Evolutionary conservation across 495 filamentous ascomycete species (phyloP).

Genomic region (Talaromyces liani): DNA sequence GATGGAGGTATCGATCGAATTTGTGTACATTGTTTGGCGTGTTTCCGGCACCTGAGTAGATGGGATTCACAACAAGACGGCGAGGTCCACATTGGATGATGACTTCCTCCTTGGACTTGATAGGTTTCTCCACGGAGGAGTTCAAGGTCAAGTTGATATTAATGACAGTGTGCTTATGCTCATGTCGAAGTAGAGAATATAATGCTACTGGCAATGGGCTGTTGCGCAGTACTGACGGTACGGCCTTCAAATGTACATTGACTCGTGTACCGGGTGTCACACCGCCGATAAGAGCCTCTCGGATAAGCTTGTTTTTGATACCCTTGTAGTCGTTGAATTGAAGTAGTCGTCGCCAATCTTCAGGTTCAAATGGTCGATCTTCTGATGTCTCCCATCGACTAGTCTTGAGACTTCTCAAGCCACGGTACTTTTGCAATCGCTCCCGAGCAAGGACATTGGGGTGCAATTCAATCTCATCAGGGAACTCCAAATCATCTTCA

Average conservation of each 20-base stretch:
- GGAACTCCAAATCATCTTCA: slow-evolving; percentile 87
- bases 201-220: slow-evolving; percentile 56
- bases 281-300: slow-evolving; percentile 79
- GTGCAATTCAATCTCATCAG: slow-evolving; percentile 91
- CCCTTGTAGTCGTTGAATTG: slow-evolving; percentile 78
- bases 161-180: slow-evolving; percentile 83
- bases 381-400: slow-evolving; percentile 84
- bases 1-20: slow-evolving; percentile 87
- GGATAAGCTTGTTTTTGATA: slow-evolving; percentile 61
- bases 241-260: slow-evolving; percentile 66
- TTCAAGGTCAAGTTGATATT: slow-evolving; percentile 80
- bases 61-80: slow-evolving; percentile 75
- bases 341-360: slow-evolving; percentile 80
- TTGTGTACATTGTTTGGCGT: slow-evolving; percentile 96
- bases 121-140: slow-evolving; percentile 59
- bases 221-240: slow-evolving; percentile 52
- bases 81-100: slow-evolving; percentile 85
- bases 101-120: slow-evolving; percentile 85
- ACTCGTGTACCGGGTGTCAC: slow-evolving; percentile 77
- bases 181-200: slow-evolving; percentile 83
- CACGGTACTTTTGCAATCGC: slow-evolving; percentile 75
- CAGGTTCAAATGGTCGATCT: slow-evolving; percentile 76
- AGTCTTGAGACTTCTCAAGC: slow-evolving; percentile 79
- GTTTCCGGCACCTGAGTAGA: slow-evolving; percentile 77
- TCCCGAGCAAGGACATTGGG: slow-evolving; percentile 82